Percentiles rank a stretch among this genome's conserved stretches.
Conservation (phyloP, 179 eudicot genomes). For the Beta macrorhiza region DNA sequence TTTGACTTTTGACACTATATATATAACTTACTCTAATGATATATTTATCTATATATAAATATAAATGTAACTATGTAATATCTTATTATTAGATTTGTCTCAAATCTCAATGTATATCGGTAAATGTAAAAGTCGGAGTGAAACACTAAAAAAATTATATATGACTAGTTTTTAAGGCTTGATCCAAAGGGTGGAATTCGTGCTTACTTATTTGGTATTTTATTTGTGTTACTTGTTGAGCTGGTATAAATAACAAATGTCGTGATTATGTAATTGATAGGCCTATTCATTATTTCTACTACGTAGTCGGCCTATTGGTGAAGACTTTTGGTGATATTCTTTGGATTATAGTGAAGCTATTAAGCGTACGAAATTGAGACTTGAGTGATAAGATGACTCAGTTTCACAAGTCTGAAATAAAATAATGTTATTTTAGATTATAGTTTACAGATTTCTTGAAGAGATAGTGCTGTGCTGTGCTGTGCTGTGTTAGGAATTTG, state of each 20-base stretch:
- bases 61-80: too few relatives aligned
- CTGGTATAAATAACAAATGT: background rate
- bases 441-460: background rate
- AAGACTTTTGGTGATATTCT: background rate
- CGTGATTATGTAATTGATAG: background rate
- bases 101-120: too few relatives aligned
- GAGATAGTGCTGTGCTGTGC: background rate
- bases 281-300: background rate
- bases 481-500: background rate
- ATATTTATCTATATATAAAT: too few relatives aligned
- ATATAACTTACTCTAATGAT: too few relatives aligned
- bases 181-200: background rate
- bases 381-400: background rate
- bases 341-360: background rate
- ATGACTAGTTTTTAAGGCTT: too few relatives aligned
- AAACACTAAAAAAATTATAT: too few relatives aligned
- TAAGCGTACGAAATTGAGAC: background rate
- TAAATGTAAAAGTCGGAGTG: too few relatives aligned
- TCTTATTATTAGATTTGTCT: too few relatives aligned
- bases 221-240: background rate
- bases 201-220: background rate
- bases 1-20: too few relatives aligned
- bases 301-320: background rate
- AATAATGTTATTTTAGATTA: background rate
- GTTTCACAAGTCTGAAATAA: background rate